These are phyloP conservation scores for Oryza glumipatula DNA, from an alignment of 176 grass and related monocot species.

Conservation along the genomic window DNA sequence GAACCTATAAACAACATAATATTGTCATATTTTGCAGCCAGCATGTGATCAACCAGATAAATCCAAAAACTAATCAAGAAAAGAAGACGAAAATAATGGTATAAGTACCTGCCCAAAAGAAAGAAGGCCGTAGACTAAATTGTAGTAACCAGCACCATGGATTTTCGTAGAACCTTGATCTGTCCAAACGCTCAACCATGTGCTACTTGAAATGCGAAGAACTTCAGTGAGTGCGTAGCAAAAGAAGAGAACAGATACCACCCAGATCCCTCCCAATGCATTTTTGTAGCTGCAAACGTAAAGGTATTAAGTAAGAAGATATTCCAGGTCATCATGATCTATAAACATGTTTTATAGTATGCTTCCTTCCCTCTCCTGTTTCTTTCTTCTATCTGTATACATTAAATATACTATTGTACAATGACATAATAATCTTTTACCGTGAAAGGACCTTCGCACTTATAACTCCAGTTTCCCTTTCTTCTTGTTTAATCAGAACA, in stretches of 20 bases:
- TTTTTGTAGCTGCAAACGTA: constrained; percentile 77
- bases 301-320: constrained; percentile 35
- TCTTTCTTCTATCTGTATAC: neutral
- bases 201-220: constrained; percentile 94
- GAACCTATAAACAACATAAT: constrained; percentile 60
- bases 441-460: constrained; percentile 88
- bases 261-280: constrained; percentile 96
- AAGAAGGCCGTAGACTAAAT: constrained; percentile 85
- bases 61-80: neutral
- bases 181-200: constrained; percentile 97
- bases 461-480: constrained; percentile 97
- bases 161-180: constrained; percentile 78
- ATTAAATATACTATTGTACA: neutral
- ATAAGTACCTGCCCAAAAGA: constrained; percentile 86
- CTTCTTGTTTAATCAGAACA: constrained; percentile 96
- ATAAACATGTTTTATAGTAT: constrained; percentile 26
- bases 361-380: neutral
- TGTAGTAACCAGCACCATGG: constrained; percentile 78
- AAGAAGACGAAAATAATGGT: neutral
- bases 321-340: constrained; percentile 32
- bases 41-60: constrained; percentile 1
- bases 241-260: constrained; percentile 68
- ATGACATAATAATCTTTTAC: constrained; percentile 47
- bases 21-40: constrained; percentile 17
- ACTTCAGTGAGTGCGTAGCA: constrained; percentile 86